Base-by-base conservation (phyloP, 2,329 filamentous ascomycete genomes). In the Aspergillus chevalieri region DNA sequence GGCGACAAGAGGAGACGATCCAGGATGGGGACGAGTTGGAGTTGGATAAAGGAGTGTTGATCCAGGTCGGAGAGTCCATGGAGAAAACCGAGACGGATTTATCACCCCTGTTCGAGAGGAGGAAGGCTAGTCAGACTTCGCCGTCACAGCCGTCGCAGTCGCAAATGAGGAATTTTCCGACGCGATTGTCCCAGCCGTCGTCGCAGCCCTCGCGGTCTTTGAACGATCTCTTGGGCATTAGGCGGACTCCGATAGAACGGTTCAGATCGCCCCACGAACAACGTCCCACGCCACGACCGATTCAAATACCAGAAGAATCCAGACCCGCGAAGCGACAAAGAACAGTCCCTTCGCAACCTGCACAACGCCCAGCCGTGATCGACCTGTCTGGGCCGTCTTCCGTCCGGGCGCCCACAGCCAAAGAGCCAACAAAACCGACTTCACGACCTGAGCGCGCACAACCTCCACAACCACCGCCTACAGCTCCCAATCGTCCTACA, bases 1-100 rank as follows among this genome's bases (percentile, higher is more conserved):
- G 87, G 84, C 82, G 83, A 41, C 78, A 83, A 43, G 78, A 80
- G 47, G 79, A 78, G 34, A 78, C 80, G n/a, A 73, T 95, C 19
- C 80, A 81, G 30, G 87, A 93, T 51, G 91, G 90, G 5, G 88
- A 95, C 53, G 89, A 95, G 67, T 66, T 96, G 47, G 78, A 83
- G 49, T 74, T 96, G 47, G 89, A 95, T 58, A 85, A 84, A 44
- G 82, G 82, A 1, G 80, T 87, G 24, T 78, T 94, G 50, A 86
- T 96, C 9, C 84, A 95, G 67, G 88, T 95, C 2, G 80, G 81
- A 21, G 89, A 95, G 50, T 80, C 78, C 36, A 74, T 87, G n/a
- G 87, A 85, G 6, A 80, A 77, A 30, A 83, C 79, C 2, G 79
- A 92, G 57, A 90, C 92, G 46, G 89, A 96, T 60, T 66, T 96